Base-by-base conservation (phyloP, 495 filamentous ascomycete species). In the Hypomontagnella submonticulosa region DNA sequence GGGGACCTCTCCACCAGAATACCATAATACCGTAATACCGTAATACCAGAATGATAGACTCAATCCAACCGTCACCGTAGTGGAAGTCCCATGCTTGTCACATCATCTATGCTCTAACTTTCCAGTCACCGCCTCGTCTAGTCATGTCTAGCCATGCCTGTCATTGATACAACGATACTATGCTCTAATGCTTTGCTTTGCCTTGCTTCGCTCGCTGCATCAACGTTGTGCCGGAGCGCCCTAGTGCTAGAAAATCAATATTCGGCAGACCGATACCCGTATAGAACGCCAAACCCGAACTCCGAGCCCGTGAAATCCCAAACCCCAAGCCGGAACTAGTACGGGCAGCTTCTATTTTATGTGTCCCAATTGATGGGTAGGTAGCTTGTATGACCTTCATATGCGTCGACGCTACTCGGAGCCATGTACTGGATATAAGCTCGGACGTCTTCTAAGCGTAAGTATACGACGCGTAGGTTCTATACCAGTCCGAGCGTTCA, bases 171-270 rank as follows among this genome's bases (percentile, higher is more conserved):
- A 27, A 27, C 6, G 23, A 27, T 27, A 27, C 23, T 27, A 58
- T 59, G 37, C 13, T 62, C 23, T 37, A 54, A 63, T 62, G 47
- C 33, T 55, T 9, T 30, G 37, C 23, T 54, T 67, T 42, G 34
- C 23, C 6, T 27, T 27, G 23, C 23, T 27, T 27, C 23, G 23
- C 23, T 27, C 23, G 23, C 23, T 27, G 23, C 23, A 27, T 27
- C 6, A 27, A 27, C 2, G 11, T 40, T 30, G 23, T 2, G 23
- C 23, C 23, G 23, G 2, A 27, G 9, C 4, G 16, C 52, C 57
- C 4, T 19, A 46, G 44, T 13, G 34, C 48, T 27, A 27, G 23
- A 27, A n/a, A 27, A 27, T 27, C 23, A 27, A 27, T 3, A 27
- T 27, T 6, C 23, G 23, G 23, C 23, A 27, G 23, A 27, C 23